Percentiles rank a stretch among this genome's conserved stretches.
phyloP scores from a whole-genome alignment of 805 yeast genomes.

The Candida argentea region DNA sequence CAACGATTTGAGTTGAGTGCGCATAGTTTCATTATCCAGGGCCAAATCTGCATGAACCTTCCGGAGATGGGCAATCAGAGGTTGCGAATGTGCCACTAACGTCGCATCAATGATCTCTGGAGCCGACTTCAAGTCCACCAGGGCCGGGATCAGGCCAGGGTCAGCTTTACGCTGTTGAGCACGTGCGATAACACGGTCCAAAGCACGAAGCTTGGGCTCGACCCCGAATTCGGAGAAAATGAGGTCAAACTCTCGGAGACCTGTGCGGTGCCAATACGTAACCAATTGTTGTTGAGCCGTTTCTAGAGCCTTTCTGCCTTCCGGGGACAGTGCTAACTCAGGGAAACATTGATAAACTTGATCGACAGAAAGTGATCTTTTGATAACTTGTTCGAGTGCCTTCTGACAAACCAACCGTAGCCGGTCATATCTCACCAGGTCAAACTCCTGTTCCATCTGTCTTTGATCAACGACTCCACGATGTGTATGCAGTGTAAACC shows the following conservation, averaged over 20 bases:
- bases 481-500: not conserved
- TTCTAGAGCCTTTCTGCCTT: conserved; percentile 34
- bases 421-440: conserved; percentile 36
- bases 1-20: too few relatives aligned
- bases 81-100: conserved; percentile 10
- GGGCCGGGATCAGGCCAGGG: conserved; percentile 5
- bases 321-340: conserved; percentile 32
- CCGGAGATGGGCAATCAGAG: conserved; percentile 16
- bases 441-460: too few relatives aligned
- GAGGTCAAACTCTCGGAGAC: conserved; percentile 42
- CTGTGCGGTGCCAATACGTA: conserved; percentile 40
- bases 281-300: conserved; percentile 44
- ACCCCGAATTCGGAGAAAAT: conserved; percentile 41
- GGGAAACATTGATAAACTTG: conserved; percentile 49
- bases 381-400: conserved; percentile 45
- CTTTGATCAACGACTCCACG: too few relatives aligned
- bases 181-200: conserved; percentile 36
- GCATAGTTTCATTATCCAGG: conserved; percentile 22
- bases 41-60: conserved; percentile 29
- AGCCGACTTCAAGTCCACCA: conserved; percentile 19
- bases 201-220: conserved; percentile 31
- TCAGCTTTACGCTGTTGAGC: conserved; percentile 23
- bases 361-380: conserved; percentile 38
- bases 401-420: conserved; percentile 40
- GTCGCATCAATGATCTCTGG: conserved; percentile 24